phyloP scores from a whole-genome alignment of 2,329 filamentous ascomycete species.

The Diplodia seriata region DNA sequence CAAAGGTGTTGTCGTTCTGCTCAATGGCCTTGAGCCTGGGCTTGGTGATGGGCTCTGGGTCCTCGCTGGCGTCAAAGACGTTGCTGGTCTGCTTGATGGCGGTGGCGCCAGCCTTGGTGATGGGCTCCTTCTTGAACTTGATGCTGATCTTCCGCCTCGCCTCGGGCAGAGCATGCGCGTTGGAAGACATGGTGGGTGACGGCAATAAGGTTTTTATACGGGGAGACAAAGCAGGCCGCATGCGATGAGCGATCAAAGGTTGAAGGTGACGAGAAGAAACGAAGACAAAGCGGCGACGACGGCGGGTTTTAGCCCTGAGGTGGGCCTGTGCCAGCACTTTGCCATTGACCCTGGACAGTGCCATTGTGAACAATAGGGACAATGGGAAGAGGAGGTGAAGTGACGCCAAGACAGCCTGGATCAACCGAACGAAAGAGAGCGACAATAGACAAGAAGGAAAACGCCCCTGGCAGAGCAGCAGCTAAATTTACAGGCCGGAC shows the following conservation, averaged over 20 bases:
- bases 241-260: neutral
- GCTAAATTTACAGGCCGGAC: conserved; percentile 17
- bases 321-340: conserved; percentile 19
- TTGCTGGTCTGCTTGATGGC: neutral
- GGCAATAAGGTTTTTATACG: neutral
- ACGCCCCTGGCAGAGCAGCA: conserved; percentile 17
- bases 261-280: conserved; percentile 20
- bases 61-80: neutral
- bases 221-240: conserved; percentile 7
- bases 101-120: neutral
- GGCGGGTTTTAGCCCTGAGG: neutral
- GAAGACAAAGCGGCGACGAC: conserved; percentile 20
- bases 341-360: conserved; percentile 23
- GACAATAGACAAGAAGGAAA: conserved; percentile 30
- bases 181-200: neutral
- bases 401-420: neutral
- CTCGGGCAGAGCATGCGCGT: neutral
- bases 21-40: neutral
- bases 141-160: neutral
- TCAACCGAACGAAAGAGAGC: neutral
- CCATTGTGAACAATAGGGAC: conserved; percentile 14
- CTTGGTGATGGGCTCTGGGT: neutral
- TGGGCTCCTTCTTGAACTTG: neutral
- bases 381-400: neutral
- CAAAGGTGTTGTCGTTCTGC: neutral